Conservation (phyloP, 164 flowering plant species). For the Euptelea pleiosperma region DNA sequence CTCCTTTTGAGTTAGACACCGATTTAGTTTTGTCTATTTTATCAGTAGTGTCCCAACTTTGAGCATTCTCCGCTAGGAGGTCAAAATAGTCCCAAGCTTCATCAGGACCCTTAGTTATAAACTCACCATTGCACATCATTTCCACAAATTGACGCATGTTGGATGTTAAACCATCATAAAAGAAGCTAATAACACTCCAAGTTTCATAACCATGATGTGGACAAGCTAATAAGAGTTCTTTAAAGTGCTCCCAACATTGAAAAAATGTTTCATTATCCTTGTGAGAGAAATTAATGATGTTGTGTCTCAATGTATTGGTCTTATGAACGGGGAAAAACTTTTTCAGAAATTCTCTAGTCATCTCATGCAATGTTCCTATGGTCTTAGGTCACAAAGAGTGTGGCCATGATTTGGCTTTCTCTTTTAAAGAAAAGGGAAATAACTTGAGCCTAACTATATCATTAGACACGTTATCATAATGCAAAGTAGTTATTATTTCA, state of each 20-base stretch:
- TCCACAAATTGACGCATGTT: not conserved
- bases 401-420: no score
- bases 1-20: no score
- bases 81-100: no score
- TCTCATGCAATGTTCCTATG: not conserved
- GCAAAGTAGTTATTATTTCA: no score
- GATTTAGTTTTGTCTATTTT: no score
- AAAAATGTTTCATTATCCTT: not conserved
- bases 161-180: no score
- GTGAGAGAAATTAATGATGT: not conserved
- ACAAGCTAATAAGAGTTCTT: not conserved
- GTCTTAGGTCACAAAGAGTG: not conserved
- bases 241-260: not conserved
- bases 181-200: not conserved
- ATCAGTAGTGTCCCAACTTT: no score
- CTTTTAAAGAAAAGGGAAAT: no score
- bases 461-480: no score
- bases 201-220: not conserved
- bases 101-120: not conserved
- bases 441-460: no score
- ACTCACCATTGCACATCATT: no score
- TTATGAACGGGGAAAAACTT: not conserved
- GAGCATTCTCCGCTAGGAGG: not conserved
- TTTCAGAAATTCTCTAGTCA: not conserved
- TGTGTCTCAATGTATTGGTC: not conserved